Conservation (phyloP, 768 basidiomycete species). For the Gautieria morchelliformis region DNA sequence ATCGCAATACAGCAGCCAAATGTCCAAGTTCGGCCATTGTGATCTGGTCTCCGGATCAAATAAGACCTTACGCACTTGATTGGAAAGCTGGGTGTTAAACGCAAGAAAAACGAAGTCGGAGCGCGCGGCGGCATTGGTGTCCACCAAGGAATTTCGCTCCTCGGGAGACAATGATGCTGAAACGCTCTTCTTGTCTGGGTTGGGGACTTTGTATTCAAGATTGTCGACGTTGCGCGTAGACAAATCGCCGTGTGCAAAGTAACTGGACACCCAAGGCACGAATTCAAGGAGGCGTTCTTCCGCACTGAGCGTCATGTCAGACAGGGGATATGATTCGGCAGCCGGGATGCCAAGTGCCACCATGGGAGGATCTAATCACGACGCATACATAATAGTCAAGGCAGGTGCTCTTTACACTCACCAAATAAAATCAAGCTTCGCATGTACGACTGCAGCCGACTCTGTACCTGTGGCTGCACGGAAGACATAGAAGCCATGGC, state of each 20-base stretch:
- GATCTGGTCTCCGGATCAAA: not conserved
- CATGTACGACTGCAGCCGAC: not conserved
- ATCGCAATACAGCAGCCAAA: conserved; percentile 2
- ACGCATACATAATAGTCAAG: not conserved
- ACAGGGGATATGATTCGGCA: conserved; percentile 15
- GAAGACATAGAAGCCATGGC: not conserved
- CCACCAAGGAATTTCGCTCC: not conserved
- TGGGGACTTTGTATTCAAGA: conserved; percentile 18
- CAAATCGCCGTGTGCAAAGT: conserved; percentile 25
- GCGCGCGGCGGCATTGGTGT: not conserved
- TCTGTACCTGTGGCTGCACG: not conserved
- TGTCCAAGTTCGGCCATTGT: not conserved
- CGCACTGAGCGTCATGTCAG: conserved; percentile 18
- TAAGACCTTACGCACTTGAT: not conserved
- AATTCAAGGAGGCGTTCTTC: conserved; percentile 15
- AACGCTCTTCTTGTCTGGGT: not conserved
- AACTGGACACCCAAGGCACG: conserved; percentile 22
- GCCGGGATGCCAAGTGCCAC: not conserved
- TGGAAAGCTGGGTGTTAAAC: not conserved
- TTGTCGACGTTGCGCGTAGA: conserved; percentile 15
- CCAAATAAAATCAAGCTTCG: not conserved
- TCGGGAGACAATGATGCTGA: not conserved
- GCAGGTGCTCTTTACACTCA: not conserved
- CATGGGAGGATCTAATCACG: not conserved
- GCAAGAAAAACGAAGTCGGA: not conserved